These are phyloP conservation scores for Lomentospora prolificans DNA, from an alignment of 2,329 filamentous ascomycete species.

Conservation along the genomic window DNA sequence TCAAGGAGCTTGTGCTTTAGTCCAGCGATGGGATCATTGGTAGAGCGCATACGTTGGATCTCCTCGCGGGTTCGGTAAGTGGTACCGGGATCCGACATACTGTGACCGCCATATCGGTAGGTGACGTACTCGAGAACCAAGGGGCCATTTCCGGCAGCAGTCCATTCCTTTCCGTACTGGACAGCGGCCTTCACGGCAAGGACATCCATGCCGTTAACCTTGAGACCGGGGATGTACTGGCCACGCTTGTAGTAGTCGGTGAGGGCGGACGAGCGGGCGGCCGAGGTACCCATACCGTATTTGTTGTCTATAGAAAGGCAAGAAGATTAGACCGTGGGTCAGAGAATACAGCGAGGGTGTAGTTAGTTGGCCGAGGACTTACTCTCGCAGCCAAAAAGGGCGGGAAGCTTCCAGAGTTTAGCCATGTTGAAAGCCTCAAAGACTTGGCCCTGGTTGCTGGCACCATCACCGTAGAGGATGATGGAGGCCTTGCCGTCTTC, in stretches of 20 bases:
- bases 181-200: constrained; percentile 96
- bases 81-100: constrained; percentile 98
- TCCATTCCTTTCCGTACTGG: constrained; percentile 85
- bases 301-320: constrained; percentile 71
- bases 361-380: constrained; percentile 29
- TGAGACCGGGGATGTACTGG: constrained; percentile 98
- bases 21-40: constrained; percentile 95
- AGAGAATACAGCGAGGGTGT: not conserved
- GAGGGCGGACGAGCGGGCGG: constrained; percentile 83
- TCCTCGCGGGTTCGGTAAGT: constrained; percentile 99
- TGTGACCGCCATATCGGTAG: constrained; percentile 98
- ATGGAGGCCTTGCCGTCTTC: constrained; percentile 77
- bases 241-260: constrained; percentile 99
- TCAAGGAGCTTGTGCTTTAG: constrained; percentile 97
- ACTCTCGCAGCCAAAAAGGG: constrained; percentile 98
- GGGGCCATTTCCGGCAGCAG: constrained; percentile 73
- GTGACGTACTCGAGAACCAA: constrained; percentile 98
- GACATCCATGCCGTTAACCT: constrained; percentile 99
- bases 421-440: constrained; percentile 99
- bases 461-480: constrained; percentile 93
- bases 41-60: constrained; percentile 98
- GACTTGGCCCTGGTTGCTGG: constrained; percentile 97
- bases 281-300: constrained; percentile 98
- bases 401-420: constrained; percentile 94
- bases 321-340: not conserved